A percentile compares a stretch with the other conserved stretches of the same genome.
Conservation (phyloP, 345 rosid species). For the Eucalyptus polybractea region DNA sequence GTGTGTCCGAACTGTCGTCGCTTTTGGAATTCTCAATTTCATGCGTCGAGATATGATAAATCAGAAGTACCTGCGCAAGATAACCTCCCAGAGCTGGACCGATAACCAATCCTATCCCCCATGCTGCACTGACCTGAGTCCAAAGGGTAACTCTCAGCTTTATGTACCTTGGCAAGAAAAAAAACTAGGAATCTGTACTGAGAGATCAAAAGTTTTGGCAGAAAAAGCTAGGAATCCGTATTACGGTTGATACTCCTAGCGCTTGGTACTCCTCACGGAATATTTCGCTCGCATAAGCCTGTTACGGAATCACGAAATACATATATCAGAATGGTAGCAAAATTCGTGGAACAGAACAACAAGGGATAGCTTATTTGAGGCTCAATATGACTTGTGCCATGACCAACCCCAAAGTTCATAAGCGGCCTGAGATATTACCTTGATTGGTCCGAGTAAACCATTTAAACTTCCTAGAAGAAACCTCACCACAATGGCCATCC, state of each 20-base stretch:
- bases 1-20: neutral
- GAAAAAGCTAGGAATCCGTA: conserved; percentile 1
- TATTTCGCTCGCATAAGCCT: conserved; percentile 84
- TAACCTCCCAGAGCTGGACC: conserved; percentile 96
- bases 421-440: conserved; percentile 17
- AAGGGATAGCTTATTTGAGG: neutral
- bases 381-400: neutral
- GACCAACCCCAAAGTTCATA: neutral
- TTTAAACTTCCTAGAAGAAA: conserved; percentile 86
- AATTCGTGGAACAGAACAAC: neutral
- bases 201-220: neutral
- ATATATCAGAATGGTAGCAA: neutral
- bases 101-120: conserved; percentile 94
- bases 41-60: neutral
- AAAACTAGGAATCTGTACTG: neutral
- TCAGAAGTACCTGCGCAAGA: conserved; percentile 60
- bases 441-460: conserved; percentile 83
- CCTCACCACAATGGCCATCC: conserved; percentile 83
- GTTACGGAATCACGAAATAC: neutral
- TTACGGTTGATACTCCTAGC: conserved; percentile 69
- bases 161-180: neutral
- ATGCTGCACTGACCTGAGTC: conserved; percentile 79
- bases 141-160: neutral
- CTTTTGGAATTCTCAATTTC: neutral
- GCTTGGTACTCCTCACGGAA: conserved; percentile 75